A percentile compares a stretch with the other conserved stretches of the same genome.
Evolutionary conservation across 2,329 filamentous ascomycete genomes (phyloP).

Genomic region (Magnaporthiopsis rhizophila): DNA sequence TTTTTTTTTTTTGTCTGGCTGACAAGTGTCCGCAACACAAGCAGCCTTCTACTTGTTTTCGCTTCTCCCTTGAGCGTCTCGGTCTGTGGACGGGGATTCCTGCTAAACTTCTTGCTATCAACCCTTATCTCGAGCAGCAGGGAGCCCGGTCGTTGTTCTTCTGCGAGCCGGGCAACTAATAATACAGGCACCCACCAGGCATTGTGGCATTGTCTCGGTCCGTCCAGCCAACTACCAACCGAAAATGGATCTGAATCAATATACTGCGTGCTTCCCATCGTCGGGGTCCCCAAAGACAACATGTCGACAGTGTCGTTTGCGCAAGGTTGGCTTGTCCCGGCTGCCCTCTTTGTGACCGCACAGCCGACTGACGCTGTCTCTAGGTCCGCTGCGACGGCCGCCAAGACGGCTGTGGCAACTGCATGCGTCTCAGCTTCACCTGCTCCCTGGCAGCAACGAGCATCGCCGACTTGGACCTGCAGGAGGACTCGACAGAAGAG

Average conservation of each 20-base stretch:
- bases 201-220: background rate
- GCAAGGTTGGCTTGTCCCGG: conserved; percentile 12
- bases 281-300: conserved; percentile 13
- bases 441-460: conserved; percentile 23
- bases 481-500: background rate
- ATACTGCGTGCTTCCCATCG: conserved; percentile 14
- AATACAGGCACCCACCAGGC: background rate
- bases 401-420: conserved; percentile 23
- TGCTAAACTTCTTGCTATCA: background rate
- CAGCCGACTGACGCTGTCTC: background rate
- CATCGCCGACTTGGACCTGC: conserved; percentile 9
- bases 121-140: no score
- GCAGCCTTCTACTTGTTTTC: background rate
- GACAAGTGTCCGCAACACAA: background rate
- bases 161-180: background rate
- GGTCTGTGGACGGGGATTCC: background rate
- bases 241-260: conserved; percentile 11
- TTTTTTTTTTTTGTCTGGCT: no score
- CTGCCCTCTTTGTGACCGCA: background rate
- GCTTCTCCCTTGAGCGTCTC: background rate
- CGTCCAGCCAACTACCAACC: background rate
- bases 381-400: conserved; percentile 24
- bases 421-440: conserved; percentile 23
- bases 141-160: no score
- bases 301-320: conserved; percentile 17